A percentile compares a stretch with the other conserved stretches of the same genome.
Conservation (phyloP, 2,329 filamentous ascomycete species). For the Aspergillus novoparasiticus region DNA sequence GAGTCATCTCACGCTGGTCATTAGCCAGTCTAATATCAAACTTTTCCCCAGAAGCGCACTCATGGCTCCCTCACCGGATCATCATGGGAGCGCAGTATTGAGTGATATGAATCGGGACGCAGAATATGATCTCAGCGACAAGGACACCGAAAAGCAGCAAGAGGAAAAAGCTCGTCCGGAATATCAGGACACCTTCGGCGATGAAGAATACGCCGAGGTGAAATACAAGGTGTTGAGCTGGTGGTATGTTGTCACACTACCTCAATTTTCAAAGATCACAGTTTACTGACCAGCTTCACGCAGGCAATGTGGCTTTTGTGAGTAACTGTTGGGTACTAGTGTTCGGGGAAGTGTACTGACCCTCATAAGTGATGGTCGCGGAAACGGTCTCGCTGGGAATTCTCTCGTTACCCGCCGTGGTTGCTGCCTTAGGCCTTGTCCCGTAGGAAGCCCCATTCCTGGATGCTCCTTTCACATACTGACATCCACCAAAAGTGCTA, state of each 20-base stretch:
- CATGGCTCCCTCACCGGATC: neutral
- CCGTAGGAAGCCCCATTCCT: slow-evolving; percentile 36
- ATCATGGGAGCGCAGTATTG: neutral
- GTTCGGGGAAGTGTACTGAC: slow-evolving; percentile 2
- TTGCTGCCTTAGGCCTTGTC: slow-evolving; percentile 55
- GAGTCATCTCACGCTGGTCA: neutral
- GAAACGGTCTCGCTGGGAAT: slow-evolving; percentile 60
- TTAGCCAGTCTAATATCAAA: neutral
- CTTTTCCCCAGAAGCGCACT: neutral
- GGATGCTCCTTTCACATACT: neutral
- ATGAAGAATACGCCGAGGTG: slow-evolving; percentile 42
- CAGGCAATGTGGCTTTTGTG: slow-evolving; percentile 45
- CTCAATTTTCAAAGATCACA: neutral
- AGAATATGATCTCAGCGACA: slow-evolving; percentile 14
- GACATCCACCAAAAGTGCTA: slow-evolving; percentile 29
- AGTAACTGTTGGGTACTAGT: slow-evolving; percentile 9
- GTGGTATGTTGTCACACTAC: slow-evolving; percentile 26
- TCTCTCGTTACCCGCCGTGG: slow-evolving; percentile 54
- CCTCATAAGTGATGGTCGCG: slow-evolving; percentile 52
- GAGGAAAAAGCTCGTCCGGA: slow-evolving; percentile 9
- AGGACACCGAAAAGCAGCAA: slow-evolving; percentile 17
- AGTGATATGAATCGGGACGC: neutral
- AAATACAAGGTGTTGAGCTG: slow-evolving; percentile 54
- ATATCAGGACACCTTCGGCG: slow-evolving; percentile 34
- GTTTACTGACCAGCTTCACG: neutral